These are phyloP conservation scores for apple (Malus domestica) DNA, from an alignment of 306 rosid genomes.

Conservation along the genomic window DNA sequence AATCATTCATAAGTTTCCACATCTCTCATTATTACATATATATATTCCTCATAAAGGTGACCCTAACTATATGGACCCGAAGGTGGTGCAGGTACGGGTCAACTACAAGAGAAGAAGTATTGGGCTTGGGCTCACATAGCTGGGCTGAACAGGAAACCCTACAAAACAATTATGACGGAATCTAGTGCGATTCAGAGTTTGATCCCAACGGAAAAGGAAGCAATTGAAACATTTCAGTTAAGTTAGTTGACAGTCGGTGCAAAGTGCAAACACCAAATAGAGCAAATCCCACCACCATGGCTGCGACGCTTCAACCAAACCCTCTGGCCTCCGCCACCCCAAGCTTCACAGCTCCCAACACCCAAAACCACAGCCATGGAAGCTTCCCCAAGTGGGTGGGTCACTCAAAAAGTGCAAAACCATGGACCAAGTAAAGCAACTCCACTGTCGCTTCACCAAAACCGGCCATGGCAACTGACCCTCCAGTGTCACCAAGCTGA, in stretches of 20 bases:
- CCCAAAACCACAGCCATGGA: constrained; percentile 16
- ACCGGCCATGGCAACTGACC: constrained; percentile 30
- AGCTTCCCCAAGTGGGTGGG: constrained; percentile 18
- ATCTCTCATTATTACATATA: too few species aligned
- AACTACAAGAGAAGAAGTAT: too few species aligned
- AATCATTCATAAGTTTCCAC: too few species aligned
- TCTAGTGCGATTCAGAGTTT: neutral
- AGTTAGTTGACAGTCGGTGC: neutral
- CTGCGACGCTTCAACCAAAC: constrained; percentile 26
- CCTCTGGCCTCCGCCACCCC: constrained; percentile 26
- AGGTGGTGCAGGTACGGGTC: too few species aligned
- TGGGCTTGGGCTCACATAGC: too few species aligned
- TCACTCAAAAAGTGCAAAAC: constrained; percentile 41
- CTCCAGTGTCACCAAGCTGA: constrained; percentile 32
- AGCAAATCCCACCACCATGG: constrained; percentile 19
- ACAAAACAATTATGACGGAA: neutral
- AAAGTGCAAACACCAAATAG: neutral
- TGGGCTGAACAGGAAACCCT: too few species aligned
- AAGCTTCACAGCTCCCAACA: constrained; percentile 19
- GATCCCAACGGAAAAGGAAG: neutral
- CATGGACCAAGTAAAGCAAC: constrained; percentile 46
- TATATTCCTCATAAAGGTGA: too few species aligned
- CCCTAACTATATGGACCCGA: too few species aligned
- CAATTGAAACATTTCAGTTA: neutral
- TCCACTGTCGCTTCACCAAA: constrained; percentile 50